Percentiles rank a stretch among this genome's conserved stretches.
Conservation (phyloP, 2,329 filamentous ascomycete species). For the Talaromyces sp. region DNA sequence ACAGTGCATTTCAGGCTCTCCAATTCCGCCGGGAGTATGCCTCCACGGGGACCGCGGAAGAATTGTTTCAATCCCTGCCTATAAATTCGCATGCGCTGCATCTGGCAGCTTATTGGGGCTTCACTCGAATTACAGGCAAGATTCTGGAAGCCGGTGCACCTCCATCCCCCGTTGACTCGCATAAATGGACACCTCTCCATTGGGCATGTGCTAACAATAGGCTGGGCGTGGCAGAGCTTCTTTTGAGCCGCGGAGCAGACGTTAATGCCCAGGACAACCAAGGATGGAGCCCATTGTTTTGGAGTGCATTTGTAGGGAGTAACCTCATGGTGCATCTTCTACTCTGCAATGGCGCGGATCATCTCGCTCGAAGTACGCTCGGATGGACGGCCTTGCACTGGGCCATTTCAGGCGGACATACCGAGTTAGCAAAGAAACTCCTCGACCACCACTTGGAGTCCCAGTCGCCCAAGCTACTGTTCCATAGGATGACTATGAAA, state of each 20-base stretch:
- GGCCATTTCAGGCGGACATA: conserved; percentile 6
- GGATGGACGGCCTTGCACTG: conserved; percentile 9
- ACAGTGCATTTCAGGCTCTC: conserved; percentile 1
- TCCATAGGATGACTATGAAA: conserved; percentile 6
- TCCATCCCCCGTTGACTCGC: not conserved
- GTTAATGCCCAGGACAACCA: not conserved
- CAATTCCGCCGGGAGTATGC: not conserved
- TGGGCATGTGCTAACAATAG: not conserved
- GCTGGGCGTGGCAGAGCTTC: not conserved
- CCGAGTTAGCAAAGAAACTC: conserved; percentile 4
- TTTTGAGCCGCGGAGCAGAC: too few relatives aligned
- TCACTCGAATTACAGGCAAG: too few relatives aligned
- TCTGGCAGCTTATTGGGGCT: too few relatives aligned
- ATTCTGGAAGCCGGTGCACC: not conserved
- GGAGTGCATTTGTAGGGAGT: not conserved
- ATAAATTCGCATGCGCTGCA: too few relatives aligned
- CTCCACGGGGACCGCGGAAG: not conserved
- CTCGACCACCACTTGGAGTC: not conserved
- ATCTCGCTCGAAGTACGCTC: conserved; percentile 4
- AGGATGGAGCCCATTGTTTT: conserved; percentile 1
- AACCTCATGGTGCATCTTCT: conserved; percentile 5
- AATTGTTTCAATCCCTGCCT: not conserved
- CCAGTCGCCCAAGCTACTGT: not conserved
- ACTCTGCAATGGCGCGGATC: conserved; percentile 6
- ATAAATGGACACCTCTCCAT: conserved; percentile 5